phyloP scores from a whole-genome alignment of 2,329 filamentous ascomycete species.

The Drechmeria coniospora region DNA sequence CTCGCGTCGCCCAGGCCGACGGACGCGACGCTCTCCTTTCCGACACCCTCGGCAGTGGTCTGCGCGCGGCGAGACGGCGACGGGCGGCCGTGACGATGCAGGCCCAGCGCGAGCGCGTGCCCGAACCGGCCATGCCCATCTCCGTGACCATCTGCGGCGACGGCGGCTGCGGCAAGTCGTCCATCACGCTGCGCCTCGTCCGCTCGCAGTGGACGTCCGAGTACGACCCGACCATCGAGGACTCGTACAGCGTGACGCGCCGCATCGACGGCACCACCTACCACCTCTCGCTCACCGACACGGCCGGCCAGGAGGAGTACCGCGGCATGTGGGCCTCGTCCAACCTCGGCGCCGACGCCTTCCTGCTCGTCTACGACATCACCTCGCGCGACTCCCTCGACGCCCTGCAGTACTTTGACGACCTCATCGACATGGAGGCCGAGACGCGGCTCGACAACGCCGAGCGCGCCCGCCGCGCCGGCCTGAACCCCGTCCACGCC shows the following conservation, averaged over 20 bases:
- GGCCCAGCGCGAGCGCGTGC: not conserved
- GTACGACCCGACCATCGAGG: constrained; percentile 68
- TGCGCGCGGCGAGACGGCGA: too few species aligned
- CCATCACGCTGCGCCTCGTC: constrained; percentile 69
- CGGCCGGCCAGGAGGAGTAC: constrained; percentile 82
- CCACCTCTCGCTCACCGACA: constrained; percentile 67
- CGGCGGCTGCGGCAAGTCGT: constrained; percentile 72
- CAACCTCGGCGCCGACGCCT: constrained; percentile 67
- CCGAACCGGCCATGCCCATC: constrained; percentile 33
- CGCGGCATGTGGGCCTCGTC: constrained; percentile 71
- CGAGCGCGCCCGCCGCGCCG: constrained; percentile 31
- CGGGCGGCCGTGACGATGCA: too few species aligned
- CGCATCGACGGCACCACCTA: constrained; percentile 67
- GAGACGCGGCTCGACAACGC: constrained; percentile 53
- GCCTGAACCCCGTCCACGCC: constrained; percentile 14
- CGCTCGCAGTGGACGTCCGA: constrained; percentile 73
- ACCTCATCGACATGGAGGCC: constrained; percentile 70
- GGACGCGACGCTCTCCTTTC: too few species aligned
- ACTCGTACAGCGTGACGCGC: constrained; percentile 73
- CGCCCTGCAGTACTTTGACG: constrained; percentile 63
- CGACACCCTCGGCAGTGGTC: not conserved
- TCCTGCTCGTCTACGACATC: constrained; percentile 80
- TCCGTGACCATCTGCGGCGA: constrained; percentile 77
- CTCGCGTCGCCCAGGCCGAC: too few species aligned
- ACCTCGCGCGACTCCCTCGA: constrained; percentile 53